Evolutionary conservation across 139 green algal genomes (phyloP).

Genomic region (Mychonastes homosphaera): DNA sequence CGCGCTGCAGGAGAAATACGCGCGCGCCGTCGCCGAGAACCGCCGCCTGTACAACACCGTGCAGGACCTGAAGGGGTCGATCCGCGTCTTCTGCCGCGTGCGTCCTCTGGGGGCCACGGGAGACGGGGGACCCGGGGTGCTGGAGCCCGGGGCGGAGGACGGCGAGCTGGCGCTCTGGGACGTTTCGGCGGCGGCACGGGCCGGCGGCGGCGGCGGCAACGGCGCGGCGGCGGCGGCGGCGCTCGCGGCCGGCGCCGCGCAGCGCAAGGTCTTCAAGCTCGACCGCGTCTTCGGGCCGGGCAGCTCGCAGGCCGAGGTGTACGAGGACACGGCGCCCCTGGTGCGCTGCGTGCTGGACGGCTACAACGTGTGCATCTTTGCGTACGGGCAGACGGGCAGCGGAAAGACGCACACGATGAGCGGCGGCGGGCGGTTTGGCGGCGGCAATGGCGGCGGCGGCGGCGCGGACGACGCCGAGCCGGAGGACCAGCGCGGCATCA

Average conservation of each 20-base stretch:
- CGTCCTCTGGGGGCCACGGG: constrained; percentile 54
- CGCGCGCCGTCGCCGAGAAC: constrained; percentile 56
- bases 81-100: constrained; percentile 80
- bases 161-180: constrained; percentile 29
- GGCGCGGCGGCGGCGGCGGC: too few species aligned
- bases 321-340: constrained; percentile 73
- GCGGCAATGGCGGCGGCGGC: neutral
- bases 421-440: constrained; percentile 30
- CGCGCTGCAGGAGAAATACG: constrained; percentile 23
- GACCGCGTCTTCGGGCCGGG: constrained; percentile 68
- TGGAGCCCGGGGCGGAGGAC: constrained; percentile 20
- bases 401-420: constrained; percentile 85
- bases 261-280: constrained; percentile 48
- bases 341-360: constrained; percentile 82
- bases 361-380: constrained; percentile 88
- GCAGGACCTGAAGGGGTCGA: constrained; percentile 75
- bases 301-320: constrained; percentile 66
- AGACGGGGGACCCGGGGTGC: constrained; percentile 32
- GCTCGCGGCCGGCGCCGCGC: constrained; percentile 33
- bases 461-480: constrained; percentile 10
- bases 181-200: too few species aligned
- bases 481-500: constrained; percentile 64
- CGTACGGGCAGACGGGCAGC: constrained; percentile 68
- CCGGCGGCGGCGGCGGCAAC: too few species aligned
- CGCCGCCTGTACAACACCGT: constrained; percentile 74